phyloP scores from a whole-genome alignment of 768 basidiomycete species.

The Collybia sordida region DNA sequence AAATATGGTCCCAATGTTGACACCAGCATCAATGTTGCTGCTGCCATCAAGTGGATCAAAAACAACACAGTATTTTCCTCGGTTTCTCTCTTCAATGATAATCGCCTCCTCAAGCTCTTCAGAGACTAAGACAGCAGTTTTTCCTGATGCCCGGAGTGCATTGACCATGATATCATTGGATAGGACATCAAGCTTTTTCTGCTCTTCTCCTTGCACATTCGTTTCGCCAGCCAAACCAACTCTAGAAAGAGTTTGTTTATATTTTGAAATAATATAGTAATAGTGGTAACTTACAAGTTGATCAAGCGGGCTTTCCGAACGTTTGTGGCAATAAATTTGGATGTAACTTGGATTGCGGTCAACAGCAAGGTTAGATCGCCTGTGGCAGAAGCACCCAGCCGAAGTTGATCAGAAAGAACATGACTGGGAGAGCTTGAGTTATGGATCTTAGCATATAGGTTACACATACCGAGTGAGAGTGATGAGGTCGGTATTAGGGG shows the following conservation, averaged over 20 bases:
- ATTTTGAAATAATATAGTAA: constrained; percentile 2
- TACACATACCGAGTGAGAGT: constrained; percentile 81
- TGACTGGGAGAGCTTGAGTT: constrained; percentile 48
- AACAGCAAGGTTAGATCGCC: constrained; percentile 94
- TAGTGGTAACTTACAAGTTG: constrained; percentile 71
- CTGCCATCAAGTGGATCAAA: constrained; percentile 97
- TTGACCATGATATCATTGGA: constrained; percentile 99
- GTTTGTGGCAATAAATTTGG: constrained; percentile 97
- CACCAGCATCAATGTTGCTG: constrained; percentile 98
- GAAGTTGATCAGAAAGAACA: constrained; percentile 83
- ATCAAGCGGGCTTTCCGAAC: constrained; percentile 96
- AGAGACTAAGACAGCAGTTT: constrained; percentile 94
- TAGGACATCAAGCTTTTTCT: constrained; percentile 98
- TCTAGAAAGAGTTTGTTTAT: constrained; percentile 38
- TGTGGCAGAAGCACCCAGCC: constrained; percentile 78
- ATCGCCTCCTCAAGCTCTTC: constrained; percentile 94
- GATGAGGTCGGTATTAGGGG: constrained; percentile 84
- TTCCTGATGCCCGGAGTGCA: constrained; percentile 92
- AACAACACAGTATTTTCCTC: constrained; percentile 94
- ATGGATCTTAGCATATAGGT: neutral
- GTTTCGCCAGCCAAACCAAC: constrained; percentile 95
- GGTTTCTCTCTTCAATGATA: constrained; percentile 78
- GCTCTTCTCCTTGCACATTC: constrained; percentile 97
- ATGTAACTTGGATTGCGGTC: constrained; percentile 93
- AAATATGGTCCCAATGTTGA: constrained; percentile 97